Evolutionary conservation across 345 rosid species (phyloP), one percentile per base, ranked within the genome.

Genomic region (Hibiscus syriacus): DNA sequence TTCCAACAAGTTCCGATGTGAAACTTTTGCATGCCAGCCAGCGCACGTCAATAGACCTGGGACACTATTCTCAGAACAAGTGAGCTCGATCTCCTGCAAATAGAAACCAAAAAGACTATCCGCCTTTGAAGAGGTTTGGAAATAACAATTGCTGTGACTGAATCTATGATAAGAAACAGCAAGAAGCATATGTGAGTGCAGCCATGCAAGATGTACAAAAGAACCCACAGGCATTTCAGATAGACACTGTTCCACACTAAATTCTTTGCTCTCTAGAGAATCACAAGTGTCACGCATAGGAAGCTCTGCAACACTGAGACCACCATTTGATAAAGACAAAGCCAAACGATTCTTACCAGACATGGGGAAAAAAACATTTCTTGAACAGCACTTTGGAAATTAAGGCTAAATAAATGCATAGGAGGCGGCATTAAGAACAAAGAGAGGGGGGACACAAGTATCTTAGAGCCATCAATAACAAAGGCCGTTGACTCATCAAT

Each of bases 391-490:
- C 82, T 75, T 13, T 88, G 71, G 82, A 91, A 89, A 64, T 78
- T 84, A 53, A 91, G 83, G 84, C 81, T 83, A 79, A 94, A 89
- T 50, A 84, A 82, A 76, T 77, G 77, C 86, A 94, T 77, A 70
- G 98, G 98, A 75, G 95, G 98, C 2, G 99, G 99, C 87, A 91
- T 79, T 62, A 94, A 76, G 64, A 91, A 89, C 76, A 87, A 55
- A 74, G 87, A 82, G 59, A 94, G 90, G 19, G 96, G 92, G 61
- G 96, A 91, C 64, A 89, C 84, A 11, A 86, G 91, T 55, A 94
- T 76, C 81, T 78, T 87, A 74, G 82, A 72, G 65, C 78, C 86
- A 83, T 94, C 99, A 68, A 94, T 72, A 61, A 89, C 90, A 55
- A 91, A 80, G 7, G 98, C 96, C 56, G 79, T 86, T 41, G 99